Evolutionary conservation across 2,329 filamentous ascomycete genomes (phyloP).

Genomic region (Orbilia oligospora): DNA sequence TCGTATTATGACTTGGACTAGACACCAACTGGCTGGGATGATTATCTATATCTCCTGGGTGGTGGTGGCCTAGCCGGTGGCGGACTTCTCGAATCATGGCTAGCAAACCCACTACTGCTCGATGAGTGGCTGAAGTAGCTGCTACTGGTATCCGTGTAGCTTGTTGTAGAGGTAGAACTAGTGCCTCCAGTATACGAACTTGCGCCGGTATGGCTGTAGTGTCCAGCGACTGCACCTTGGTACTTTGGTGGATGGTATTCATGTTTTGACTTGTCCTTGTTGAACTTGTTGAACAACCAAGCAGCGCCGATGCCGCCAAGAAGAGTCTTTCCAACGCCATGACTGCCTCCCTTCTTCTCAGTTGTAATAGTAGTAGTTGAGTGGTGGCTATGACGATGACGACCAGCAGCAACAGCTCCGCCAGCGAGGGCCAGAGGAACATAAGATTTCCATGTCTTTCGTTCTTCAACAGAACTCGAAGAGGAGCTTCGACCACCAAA

Average conservation of each 20-base stretch:
- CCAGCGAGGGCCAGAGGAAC: constrained; percentile 52
- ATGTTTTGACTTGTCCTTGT: constrained; percentile 35
- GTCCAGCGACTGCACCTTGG: constrained; percentile 37
- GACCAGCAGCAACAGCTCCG: constrained; percentile 41
- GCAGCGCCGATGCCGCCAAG: constrained; percentile 53
- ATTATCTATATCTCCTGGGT: constrained; percentile 53
- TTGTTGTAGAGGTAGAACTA: constrained; percentile 43
- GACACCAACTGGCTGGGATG: background rate
- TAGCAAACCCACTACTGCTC: constrained; percentile 60
- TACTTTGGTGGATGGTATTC: constrained; percentile 48
- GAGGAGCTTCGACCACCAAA: constrained; percentile 32
- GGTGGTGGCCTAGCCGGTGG: constrained; percentile 49
- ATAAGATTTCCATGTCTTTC: constrained; percentile 52
- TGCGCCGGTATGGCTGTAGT: constrained; percentile 35
- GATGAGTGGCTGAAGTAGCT: constrained; percentile 59
- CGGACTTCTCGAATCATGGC: constrained; percentile 46
- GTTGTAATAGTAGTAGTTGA: constrained; percentile 50
- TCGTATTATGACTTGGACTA: background rate
- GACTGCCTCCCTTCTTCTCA: constrained; percentile 36
- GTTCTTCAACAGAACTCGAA: constrained; percentile 30
- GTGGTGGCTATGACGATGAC: constrained; percentile 53
- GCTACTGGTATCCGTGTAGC: constrained; percentile 56
- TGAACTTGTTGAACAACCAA: constrained; percentile 45
- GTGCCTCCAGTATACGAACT: constrained; percentile 44
- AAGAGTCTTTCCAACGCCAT: constrained; percentile 42